Evolutionary conservation across 164 flowering plant species (phyloP), one percentile per base, ranked within the genome.

Genomic region (Magnolia officinalis): DNA sequence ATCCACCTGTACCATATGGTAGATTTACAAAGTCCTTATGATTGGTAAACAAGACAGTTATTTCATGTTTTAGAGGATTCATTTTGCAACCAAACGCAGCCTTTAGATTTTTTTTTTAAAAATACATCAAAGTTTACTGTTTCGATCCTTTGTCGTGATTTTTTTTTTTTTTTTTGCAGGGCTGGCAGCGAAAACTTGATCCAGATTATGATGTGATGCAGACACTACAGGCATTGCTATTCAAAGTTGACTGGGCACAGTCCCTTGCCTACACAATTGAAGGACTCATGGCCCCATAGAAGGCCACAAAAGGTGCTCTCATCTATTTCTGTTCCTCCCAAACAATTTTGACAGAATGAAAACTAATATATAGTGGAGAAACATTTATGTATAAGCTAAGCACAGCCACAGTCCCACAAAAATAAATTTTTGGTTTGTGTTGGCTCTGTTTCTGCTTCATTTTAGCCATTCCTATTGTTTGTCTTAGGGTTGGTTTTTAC

Each of bases 151-250:
- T 14, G n/a, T 19, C 29, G 2, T 50, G 58, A 50, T 6, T 72
- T 63, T 72, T 21, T 26, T 24, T 26, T 26, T 26, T 26, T 23
- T 23, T 23, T 23, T 23, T 75, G 74, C 64, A 89, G 91, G 89
- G 91, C 0, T 89, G 91, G 91, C 91, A 89, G 76, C 81, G 84
- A 74, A 89, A 87, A 78, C 86, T 89, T 24, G 90, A 89, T 78
- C 91, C 91, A 26, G 87, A 77, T 49, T 87, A 89, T 73, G 80
- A 89, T 71, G 85, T 84, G 59, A 78, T 89, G 87, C 75, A 81
- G 29, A 81, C 91, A 8, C 63, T 87, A 70, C 88, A 82, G 64
- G 73, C 80, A 29, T 74, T 89, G 82, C 78, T 89, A 71, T 86
- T 87, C 77, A 89, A 82, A 80, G 87, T 64, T 58, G 88, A 87